phyloP scores from a whole-genome alignment of 164 flowering plant genomes.

The Echeveria elegans region DNA sequence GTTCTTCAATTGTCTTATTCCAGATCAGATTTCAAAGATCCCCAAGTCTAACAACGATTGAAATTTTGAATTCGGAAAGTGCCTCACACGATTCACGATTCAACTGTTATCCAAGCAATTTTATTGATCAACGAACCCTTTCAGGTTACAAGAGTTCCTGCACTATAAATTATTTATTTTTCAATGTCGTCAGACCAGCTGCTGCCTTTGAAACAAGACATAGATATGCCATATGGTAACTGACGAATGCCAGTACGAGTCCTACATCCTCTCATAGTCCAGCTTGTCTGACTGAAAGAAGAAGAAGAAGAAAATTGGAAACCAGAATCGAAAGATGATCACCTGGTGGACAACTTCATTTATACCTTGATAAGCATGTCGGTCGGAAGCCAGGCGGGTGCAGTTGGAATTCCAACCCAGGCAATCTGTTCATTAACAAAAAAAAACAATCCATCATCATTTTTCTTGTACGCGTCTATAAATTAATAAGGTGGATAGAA shows the following conservation, averaged over 20 bases:
- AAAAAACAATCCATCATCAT: neutral
- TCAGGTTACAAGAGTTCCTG: no score
- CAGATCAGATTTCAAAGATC: no score
- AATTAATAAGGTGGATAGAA: neutral
- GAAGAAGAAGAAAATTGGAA: neutral
- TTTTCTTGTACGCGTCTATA: neutral
- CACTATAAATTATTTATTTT: no score
- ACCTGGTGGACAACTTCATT: neutral
- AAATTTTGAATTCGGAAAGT: no score
- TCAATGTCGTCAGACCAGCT: no score
- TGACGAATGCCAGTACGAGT: neutral
- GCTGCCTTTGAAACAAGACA: neutral
- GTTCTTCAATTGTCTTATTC: no score
- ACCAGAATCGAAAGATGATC: neutral
- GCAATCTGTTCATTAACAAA: constrained; percentile 39
- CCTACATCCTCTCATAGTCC: constrained; percentile 44
- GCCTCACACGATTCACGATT: no score
- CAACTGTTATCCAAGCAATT: no score
- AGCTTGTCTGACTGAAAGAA: constrained; percentile 44
- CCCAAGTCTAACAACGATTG: no score
- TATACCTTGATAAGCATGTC: constrained; percentile 85
- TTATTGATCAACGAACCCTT: no score
- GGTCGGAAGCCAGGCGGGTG: constrained; percentile 97
- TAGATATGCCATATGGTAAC: neutral
- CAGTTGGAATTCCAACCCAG: constrained; percentile 91